Evolutionary conservation across 1,139 yeast genomes (phyloP), one percentile per base, ranked within the genome.

Genomic region (Geotrichum citri-aurantii): DNA sequence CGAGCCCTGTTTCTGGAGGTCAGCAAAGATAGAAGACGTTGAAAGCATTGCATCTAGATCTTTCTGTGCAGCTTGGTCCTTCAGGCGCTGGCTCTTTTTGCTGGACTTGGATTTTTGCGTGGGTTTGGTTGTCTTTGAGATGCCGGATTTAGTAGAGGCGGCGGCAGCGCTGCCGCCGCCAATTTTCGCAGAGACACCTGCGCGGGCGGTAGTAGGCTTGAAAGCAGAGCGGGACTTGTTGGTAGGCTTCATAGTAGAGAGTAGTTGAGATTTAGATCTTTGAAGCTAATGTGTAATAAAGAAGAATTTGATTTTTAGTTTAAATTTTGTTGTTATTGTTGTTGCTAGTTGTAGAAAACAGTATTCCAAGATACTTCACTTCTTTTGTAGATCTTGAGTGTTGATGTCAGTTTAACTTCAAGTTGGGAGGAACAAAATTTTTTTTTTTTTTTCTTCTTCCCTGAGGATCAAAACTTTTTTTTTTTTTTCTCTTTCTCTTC

Each of bases 171-270:
- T n/a, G n/a, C n/a, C 44, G 44, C 44, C 19, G n/a, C 44, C 44
- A 77, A 72, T 63, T 82, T 91, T 33, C 75, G 74, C 59, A 75
- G 69, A 57, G 71, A 73, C 57, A 75, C 79, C 46, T 44, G 27
- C 8, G 12, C 55, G 19, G 59, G 48, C n/a, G n/a, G n/a, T 19
- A 14, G 44, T 37, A 37, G 21, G 4, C 17, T n/a, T 37, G 21
- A 17, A 37, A 17, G 19, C 14, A n/a, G n/a, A 17, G 52, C 21
- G 58, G 37, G 57, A 48, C 31, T 51, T 59, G 56, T 21, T 52
- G 46, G 52, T 40, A 48, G 27, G 52, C 19, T 55, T 54, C 55
- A 57, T 60, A 12, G 50, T 52, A 21, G 27, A 14, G 21, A 48
- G 23, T 29, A 17, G 29, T 52, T 50, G 14, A 29, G 48, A 57